A percentile compares a stretch with the other conserved stretches of the same genome.
These are phyloP conservation scores for Clarireedia paspali DNA, from an alignment of 2,329 filamentous ascomycete genomes.

Conservation along the genomic window DNA sequence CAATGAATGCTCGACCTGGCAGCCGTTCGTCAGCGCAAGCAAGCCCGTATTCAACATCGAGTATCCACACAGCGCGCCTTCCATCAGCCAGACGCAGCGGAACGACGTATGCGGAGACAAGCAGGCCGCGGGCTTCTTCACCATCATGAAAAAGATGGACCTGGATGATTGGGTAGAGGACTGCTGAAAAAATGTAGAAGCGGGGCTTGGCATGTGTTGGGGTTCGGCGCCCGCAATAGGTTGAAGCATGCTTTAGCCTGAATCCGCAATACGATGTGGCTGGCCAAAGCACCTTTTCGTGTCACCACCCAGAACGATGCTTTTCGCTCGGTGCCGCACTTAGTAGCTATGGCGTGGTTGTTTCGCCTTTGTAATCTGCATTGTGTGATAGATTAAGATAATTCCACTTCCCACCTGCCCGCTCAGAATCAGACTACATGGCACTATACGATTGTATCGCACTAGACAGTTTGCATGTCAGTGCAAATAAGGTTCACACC, in stretches of 20 bases:
- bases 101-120: conserved; percentile 4
- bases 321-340: too few species aligned
- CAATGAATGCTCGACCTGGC: conserved; percentile 50
- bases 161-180: conserved; percentile 15
- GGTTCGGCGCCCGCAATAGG: too few species aligned
- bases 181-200: background rate
- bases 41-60: conserved; percentile 71
- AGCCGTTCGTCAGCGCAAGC: conserved; percentile 47
- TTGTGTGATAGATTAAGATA: background rate
- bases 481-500: too few species aligned
- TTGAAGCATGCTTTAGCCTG: background rate
- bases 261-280: conserved; percentile 3
- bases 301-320: background rate
- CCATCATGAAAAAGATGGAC: conserved; percentile 12
- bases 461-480: too few species aligned
- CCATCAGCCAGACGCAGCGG: conserved; percentile 1
- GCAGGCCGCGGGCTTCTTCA: conserved; percentile 9
- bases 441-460: too few species aligned
- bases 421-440: too few species aligned
- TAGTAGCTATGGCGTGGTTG: too few species aligned
- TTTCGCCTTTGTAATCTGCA: background rate
- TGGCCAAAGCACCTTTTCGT: background rate
- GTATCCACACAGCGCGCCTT: conserved; percentile 42
- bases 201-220: too few species aligned
- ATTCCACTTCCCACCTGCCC: background rate